Percentiles rank a stretch among this genome's conserved stretches.
phyloP scores from a whole-genome alignment of 371 early-diverging fungal genomes.

The Mortierella sp. region DNA sequence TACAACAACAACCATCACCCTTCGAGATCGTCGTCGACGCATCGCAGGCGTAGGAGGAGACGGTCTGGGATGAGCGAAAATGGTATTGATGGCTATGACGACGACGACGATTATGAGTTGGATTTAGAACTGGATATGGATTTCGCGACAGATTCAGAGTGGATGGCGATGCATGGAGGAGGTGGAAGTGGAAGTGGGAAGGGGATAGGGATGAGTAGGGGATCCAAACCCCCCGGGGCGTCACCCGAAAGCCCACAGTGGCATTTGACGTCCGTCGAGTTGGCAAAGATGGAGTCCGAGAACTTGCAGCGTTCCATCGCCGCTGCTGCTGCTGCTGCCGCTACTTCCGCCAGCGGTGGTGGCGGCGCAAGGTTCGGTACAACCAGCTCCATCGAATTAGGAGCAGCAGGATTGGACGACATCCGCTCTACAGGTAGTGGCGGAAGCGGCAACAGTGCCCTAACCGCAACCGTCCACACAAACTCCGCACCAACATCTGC shows the following conservation, averaged over 20 bases:
- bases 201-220: neutral
- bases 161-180: neutral
- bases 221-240: neutral
- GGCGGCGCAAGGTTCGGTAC: neutral
- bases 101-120: neutral
- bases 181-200: neutral
- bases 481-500: neutral
- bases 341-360: neutral
- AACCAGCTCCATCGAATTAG: no score
- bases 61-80: neutral
- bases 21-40: neutral
- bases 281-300: constrained; percentile 27
- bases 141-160: neutral
- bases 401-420: neutral
- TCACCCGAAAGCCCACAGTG: constrained; percentile 29
- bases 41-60: neutral
- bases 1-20: neutral
- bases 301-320: neutral
- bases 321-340: no score
- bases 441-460: neutral
- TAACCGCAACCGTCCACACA: neutral
- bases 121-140: neutral
- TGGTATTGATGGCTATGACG: neutral
- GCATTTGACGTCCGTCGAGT: constrained; percentile 33
- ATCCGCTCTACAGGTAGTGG: neutral